A percentile compares a stretch with the other conserved stretches of the same genome.
Evolutionary conservation across 2,329 filamentous ascomycete genomes (phyloP).

Genomic region (Nothophoma quercina): DNA sequence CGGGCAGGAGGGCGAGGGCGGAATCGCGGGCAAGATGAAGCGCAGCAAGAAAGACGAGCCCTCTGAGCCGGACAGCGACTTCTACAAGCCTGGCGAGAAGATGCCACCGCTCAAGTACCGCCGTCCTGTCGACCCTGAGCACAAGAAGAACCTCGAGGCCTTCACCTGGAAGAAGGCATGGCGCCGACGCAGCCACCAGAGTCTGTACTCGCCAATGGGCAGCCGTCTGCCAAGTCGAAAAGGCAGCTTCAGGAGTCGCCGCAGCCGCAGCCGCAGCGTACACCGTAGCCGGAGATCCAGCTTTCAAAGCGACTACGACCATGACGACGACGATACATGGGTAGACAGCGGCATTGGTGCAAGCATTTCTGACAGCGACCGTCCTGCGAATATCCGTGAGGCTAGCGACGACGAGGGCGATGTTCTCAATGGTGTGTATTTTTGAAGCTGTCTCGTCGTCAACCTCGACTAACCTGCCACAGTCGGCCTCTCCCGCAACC

Average conservation of each 20-base stretch:
- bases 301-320: slow-evolving; percentile 39
- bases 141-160: slow-evolving; percentile 59
- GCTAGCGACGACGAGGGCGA: slow-evolving; percentile 56
- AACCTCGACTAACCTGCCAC: slow-evolving; percentile 26
- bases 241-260: slow-evolving; percentile 42
- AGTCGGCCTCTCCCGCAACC: slow-evolving; percentile 47
- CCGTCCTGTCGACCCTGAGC: slow-evolving; percentile 57
- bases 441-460: not conserved
- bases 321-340: slow-evolving; percentile 48
- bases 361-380: slow-evolving; percentile 41
- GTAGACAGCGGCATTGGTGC: slow-evolving; percentile 47
- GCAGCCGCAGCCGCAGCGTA: slow-evolving; percentile 41
- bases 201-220: slow-evolving; percentile 59
- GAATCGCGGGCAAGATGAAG: slow-evolving; percentile 34
- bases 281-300: slow-evolving; percentile 45
- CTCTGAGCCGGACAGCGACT: slow-evolving; percentile 52
- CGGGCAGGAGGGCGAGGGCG: slow-evolving; percentile 37
- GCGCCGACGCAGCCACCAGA: slow-evolving; percentile 55
- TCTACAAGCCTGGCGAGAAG: slow-evolving; percentile 60
- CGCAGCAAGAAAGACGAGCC: slow-evolving; percentile 39
- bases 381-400: slow-evolving; percentile 48
- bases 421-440: slow-evolving; percentile 54
- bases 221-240: slow-evolving; percentile 54
- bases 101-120: slow-evolving; percentile 61
- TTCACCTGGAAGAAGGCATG: slow-evolving; percentile 58